phyloP scores from a whole-genome alignment of 495 filamentous ascomycete species.

The Elasticomyces elasticus region DNA sequence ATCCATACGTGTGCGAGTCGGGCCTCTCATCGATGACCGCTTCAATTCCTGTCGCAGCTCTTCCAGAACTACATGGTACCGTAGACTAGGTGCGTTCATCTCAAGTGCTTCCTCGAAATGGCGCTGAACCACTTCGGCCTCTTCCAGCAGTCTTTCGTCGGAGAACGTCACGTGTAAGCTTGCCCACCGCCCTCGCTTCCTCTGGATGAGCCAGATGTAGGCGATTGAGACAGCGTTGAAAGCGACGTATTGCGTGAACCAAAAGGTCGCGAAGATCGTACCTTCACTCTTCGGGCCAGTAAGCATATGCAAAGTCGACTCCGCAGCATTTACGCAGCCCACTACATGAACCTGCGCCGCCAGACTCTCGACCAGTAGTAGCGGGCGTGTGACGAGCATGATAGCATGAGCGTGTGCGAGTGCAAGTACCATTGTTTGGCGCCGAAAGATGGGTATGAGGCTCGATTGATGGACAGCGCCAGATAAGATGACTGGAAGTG shows the following conservation, averaged over 20 bases:
- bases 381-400: constrained; percentile 48
- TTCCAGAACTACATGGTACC: constrained; percentile 44
- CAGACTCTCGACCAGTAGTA: constrained; percentile 38
- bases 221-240: constrained; percentile 33
- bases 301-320: constrained; percentile 23
- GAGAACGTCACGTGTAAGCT: background rate
- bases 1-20: background rate
- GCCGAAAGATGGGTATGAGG: constrained; percentile 42
- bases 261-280: constrained; percentile 29
- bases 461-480: constrained; percentile 36
- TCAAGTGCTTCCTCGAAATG: constrained; percentile 42
- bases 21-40: background rate
- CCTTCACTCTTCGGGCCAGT: background rate
- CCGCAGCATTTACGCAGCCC: constrained; percentile 39
- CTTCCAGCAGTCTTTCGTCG: constrained; percentile 1
- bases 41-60: constrained; percentile 29
- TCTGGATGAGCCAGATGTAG: constrained; percentile 33
- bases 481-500: constrained; percentile 38
- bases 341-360: constrained; percentile 30
- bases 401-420: constrained; percentile 45
- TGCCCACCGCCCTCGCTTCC: constrained; percentile 18
- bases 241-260: constrained; percentile 34
- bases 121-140: constrained; percentile 38
- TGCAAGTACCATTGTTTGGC: constrained; percentile 45
- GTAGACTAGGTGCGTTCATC: constrained; percentile 42